Base-by-base conservation (phyloP, 345 rosid species). In the Rhodamnia rubescens region DNA sequence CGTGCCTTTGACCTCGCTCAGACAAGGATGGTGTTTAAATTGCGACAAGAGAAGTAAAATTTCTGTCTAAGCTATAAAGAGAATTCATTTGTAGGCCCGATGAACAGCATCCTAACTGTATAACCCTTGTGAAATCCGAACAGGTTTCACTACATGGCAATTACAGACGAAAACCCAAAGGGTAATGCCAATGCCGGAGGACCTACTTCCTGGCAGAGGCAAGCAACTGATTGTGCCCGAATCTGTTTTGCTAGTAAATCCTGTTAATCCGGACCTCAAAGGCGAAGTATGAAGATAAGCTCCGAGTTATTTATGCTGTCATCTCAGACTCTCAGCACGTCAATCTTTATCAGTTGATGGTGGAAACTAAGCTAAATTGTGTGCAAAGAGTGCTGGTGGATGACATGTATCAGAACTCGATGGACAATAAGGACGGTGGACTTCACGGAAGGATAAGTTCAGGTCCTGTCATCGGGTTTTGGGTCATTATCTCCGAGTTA, bases 91-190 rank as follows among this genome's bases (percentile, higher is more conserved):
- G 11, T 18, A 36, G 47, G 26, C 47, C 80, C 7, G 3, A 69
- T 32, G 47, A 69, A 69, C 7, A 26, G 47, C 47, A 69, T 36
- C 24, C 80, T 36, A 18, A 69, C 80, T 36, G 26, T 2, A 9
- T 36, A 0, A 7, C 47, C 80, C 80, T 69, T 42, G 47, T 69
- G 80, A 69, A 69, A 69, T 69, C 80, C 12, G 26, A n/a, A 24
- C 85, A 89, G 92, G 85, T 92, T 90, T 56, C 90, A 92, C 82
- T 92, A 86, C 89, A 89, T 89, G 93, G 92, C 90, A 58, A 86
- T 90, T 29, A 81, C 90, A 49, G 90, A 92, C 27, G 91, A 80
- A 57, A 89, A 87, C 74, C n/a, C 92, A 88, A 84, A 85, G 90
- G 81, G 26, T 89, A 83, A 92, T 92, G 93, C 92, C 92, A 11